A percentile compares a stretch with the other conserved stretches of the same genome.
phyloP scores from a whole-genome alignment of 73 alveolate genomes.

The Tetrahymena thermophila region DNA sequence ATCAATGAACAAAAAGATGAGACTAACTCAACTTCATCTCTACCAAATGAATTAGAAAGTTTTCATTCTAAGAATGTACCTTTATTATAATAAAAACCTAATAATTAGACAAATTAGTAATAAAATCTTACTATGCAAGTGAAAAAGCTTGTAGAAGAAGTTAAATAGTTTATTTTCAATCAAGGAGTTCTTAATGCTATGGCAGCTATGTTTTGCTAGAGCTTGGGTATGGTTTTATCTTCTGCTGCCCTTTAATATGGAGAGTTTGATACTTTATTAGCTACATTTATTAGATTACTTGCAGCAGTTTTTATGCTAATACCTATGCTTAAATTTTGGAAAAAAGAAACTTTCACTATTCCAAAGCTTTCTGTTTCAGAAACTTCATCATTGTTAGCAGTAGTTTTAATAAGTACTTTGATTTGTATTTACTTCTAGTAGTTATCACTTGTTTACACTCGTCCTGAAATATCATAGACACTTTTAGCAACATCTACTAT shows the following conservation, averaged over 20 bases:
- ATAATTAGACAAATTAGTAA: background rate
- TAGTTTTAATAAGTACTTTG: background rate
- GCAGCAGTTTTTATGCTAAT: background rate
- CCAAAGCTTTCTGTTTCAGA: background rate
- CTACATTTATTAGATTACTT: background rate
- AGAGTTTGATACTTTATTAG: background rate
- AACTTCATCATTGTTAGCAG: background rate
- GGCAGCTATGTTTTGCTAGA: background rate
- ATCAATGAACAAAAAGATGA: background rate
- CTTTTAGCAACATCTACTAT: background rate
- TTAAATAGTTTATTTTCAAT: background rate
- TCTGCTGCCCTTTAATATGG: background rate
- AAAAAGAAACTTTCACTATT: background rate
- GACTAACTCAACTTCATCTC: background rate
- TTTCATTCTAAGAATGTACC: background rate
- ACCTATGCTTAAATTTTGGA: background rate
- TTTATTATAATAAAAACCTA: background rate
- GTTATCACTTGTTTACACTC: background rate
- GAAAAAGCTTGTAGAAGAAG: background rate
- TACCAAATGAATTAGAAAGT: background rate
- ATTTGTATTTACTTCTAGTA: background rate
- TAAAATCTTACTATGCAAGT: background rate
- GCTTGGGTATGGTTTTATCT: background rate
- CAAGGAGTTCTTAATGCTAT: background rate
- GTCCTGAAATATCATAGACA: background rate